A percentile compares a stretch with the other conserved stretches of the same genome.
Evolutionary conservation across 345 rosid genomes (phyloP).

Genomic region (Laguncularia racemosa): DNA sequence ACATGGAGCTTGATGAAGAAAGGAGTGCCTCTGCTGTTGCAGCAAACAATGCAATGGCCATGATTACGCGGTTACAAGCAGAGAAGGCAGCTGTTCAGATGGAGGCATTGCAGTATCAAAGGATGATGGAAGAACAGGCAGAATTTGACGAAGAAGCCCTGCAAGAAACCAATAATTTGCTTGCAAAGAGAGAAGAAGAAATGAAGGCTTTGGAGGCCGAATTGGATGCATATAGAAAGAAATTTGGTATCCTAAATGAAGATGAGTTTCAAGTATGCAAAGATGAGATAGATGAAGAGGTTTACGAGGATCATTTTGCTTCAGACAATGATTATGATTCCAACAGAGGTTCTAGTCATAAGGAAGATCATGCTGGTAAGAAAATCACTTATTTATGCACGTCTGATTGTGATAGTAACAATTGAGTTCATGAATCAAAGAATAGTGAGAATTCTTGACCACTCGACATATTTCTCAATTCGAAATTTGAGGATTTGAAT

Average conservation of each 20-base stretch:
- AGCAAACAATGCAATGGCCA: conserved; percentile 91
- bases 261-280: conserved; percentile 6
- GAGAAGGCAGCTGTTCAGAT: conserved; percentile 91
- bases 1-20: conserved; percentile 93
- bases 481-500: too few relatives aligned
- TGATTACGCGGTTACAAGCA: conserved; percentile 83
- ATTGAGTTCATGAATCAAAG: too few relatives aligned
- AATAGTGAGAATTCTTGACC: too few relatives aligned
- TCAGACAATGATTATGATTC: too few relatives aligned
- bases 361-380: too few relatives aligned
- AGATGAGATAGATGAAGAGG: neutral
- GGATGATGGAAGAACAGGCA: conserved; percentile 99
- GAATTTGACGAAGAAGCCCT: conserved; percentile 85
- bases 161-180: conserved; percentile 43
- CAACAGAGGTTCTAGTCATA: too few relatives aligned
- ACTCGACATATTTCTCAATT: too few relatives aligned
- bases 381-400: too few relatives aligned
- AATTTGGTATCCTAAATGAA: conserved; percentile 39
- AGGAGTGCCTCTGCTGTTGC: conserved; percentile 85
- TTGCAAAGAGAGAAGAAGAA: conserved; percentile 53
- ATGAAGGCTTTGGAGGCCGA: conserved; percentile 54
- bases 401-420: too few relatives aligned
- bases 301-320: neutral
- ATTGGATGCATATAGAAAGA: conserved; percentile 54
- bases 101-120: conserved; percentile 96